Percentiles rank a stretch among this genome's conserved stretches.
phyloP scores from a whole-genome alignment of 768 basidiomycete genomes.

The Podaxis sp. region DNA sequence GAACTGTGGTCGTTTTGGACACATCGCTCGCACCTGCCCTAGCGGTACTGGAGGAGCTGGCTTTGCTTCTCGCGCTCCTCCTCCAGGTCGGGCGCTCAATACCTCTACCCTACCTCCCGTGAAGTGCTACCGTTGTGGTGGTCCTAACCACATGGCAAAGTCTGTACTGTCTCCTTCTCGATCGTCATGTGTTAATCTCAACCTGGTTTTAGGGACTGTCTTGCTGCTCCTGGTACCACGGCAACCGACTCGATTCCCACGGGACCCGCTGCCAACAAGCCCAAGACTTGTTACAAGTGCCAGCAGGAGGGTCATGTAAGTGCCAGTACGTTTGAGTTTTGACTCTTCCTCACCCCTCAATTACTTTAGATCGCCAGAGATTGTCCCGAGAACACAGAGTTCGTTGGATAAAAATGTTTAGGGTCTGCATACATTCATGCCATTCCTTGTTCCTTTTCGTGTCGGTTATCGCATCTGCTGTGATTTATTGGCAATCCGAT shows the following conservation, averaged over 20 bases:
- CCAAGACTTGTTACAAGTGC: slow-evolving; percentile 87
- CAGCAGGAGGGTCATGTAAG: slow-evolving; percentile 86
- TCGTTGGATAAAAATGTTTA: slow-evolving; percentile 37
- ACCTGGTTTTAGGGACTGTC: slow-evolving; percentile 62
- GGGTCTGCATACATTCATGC: background rate
- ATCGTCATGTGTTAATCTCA: slow-evolving; percentile 3
- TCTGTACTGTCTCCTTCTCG: slow-evolving; percentile 27
- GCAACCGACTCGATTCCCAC: slow-evolving; percentile 45
- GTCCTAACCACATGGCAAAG: slow-evolving; percentile 86
- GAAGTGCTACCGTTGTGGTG: slow-evolving; percentile 89
- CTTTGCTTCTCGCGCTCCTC: slow-evolving; percentile 69
- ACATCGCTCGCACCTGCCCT: slow-evolving; percentile 78
- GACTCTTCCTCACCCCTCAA: slow-evolving; percentile 2
- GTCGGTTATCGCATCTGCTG: slow-evolving; percentile 8
- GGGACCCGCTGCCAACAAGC: slow-evolving; percentile 44
- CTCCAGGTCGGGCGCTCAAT: slow-evolving; percentile 74
- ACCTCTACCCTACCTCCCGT: slow-evolving; percentile 78
- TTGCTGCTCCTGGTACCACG: slow-evolving; percentile 66
- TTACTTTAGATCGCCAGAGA: slow-evolving; percentile 59
- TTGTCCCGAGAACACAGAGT: slow-evolving; percentile 58
- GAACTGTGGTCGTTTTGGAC: slow-evolving; percentile 83
- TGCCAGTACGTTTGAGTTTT: slow-evolving; percentile 14
- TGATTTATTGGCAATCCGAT: slow-evolving; percentile 3
- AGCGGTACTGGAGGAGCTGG: slow-evolving; percentile 39
- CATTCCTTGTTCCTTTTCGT: background rate